These are phyloP conservation scores for Lipomyces orientalis DNA, from an alignment of 805 yeast genomes.

Conservation along the genomic window DNA sequence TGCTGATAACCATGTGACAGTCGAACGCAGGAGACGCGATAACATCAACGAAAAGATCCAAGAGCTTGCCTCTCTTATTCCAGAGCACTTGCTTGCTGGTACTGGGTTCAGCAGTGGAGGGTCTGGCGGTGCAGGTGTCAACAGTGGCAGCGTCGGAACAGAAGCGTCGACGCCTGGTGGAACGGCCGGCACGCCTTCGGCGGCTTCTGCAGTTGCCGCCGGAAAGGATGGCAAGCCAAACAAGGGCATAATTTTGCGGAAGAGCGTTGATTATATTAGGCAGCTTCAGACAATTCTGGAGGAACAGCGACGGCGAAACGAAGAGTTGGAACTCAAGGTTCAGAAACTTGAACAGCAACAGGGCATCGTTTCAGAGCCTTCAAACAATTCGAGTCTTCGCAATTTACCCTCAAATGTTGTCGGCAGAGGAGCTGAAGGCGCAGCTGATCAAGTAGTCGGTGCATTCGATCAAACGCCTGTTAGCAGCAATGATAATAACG, in stretches of 20 bases:
- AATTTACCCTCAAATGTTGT: neutral
- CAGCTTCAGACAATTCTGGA: slow-evolving; percentile 45
- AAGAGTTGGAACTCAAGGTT: slow-evolving; percentile 24
- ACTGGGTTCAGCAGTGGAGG: slow-evolving; percentile 18
- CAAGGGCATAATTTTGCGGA: slow-evolving; percentile 75
- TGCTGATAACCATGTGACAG: slow-evolving; percentile 44
- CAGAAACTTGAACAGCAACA: slow-evolving; percentile 19
- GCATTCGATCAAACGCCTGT: neutral
- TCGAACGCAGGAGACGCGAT: slow-evolving; percentile 89
- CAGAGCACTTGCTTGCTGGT: slow-evolving; percentile 51
- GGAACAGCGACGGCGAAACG: slow-evolving; percentile 28
- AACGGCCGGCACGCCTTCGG: slow-evolving; percentile 20
- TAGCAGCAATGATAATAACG: slow-evolving; percentile 12
- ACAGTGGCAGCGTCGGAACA: slow-evolving; percentile 33
- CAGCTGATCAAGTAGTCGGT: neutral
- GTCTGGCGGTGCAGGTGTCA: slow-evolving; percentile 24
- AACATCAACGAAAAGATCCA: slow-evolving; percentile 86
- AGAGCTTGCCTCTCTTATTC: slow-evolving; percentile 80
- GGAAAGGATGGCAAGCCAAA: slow-evolving; percentile 72
- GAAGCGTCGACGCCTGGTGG: slow-evolving; percentile 22
- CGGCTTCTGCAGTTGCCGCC: slow-evolving; percentile 34
- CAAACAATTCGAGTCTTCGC: neutral
- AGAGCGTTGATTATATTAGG: slow-evolving; percentile 78
- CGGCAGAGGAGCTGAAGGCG: neutral
- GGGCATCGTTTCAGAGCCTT: slow-evolving; percentile 11